These are phyloP conservation scores for Penicillium canariense DNA, from an alignment of 495 filamentous ascomycete genomes.

Conservation along the genomic window DNA sequence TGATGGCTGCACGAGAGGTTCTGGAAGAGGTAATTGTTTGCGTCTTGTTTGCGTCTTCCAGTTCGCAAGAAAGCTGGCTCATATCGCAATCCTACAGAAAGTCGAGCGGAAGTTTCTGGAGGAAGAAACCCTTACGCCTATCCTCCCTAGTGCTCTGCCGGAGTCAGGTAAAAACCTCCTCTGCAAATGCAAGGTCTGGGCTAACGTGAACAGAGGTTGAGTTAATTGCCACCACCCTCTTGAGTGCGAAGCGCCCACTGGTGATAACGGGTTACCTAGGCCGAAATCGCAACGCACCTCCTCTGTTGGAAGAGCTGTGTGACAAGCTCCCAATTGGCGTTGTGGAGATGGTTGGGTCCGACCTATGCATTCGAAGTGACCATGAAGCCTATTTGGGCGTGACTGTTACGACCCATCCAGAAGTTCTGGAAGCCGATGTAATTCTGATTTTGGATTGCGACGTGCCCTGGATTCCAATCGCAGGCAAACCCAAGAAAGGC, in stretches of 20 bases:
- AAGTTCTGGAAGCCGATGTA: conserved; percentile 57
- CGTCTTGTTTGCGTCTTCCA: too few relatives aligned
- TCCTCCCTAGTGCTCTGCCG: conserved; percentile 69
- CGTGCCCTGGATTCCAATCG: conserved; percentile 65
- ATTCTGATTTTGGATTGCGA: conserved; percentile 86
- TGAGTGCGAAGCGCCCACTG: conserved; percentile 67
- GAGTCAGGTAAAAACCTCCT: conserved; percentile 37
- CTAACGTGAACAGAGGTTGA: conserved; percentile 40
- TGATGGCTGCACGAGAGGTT: conserved; percentile 76
- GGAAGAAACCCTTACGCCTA: conserved; percentile 66
- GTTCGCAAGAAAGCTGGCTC: too few relatives aligned
- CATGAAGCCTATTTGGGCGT: conserved; percentile 70
- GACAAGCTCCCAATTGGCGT: conserved; percentile 74
- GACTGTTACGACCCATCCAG: conserved; percentile 52
- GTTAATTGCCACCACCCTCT: conserved; percentile 63
- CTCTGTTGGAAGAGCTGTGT: conserved; percentile 70
- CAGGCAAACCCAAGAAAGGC: conserved; percentile 42
- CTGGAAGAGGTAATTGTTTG: conserved; percentile 81
- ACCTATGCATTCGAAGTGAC: conserved; percentile 84
- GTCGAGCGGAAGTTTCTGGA: conserved; percentile 42
- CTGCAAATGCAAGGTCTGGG: background rate
- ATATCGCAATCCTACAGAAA: conserved; percentile 41
- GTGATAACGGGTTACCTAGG: conserved; percentile 77
- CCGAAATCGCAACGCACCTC: conserved; percentile 62
- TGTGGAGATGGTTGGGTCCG: conserved; percentile 79